Conservation (phyloP, 2,329 filamentous ascomycete genomes). For the Massarina eburnea region DNA sequence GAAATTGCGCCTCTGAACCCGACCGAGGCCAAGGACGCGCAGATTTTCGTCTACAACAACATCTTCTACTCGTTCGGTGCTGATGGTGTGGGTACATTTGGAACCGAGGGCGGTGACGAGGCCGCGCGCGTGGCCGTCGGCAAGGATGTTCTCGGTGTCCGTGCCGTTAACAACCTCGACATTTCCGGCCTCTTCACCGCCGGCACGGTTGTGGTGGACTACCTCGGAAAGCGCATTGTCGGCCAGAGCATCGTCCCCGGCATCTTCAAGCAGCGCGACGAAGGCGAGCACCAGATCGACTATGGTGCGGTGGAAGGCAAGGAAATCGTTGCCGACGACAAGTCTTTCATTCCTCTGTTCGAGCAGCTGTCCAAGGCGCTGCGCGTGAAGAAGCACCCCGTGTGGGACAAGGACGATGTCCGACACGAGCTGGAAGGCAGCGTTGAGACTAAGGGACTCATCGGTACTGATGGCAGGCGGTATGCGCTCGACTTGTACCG, state of each 20-base stretch:
- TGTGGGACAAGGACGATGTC: conserved; percentile 96
- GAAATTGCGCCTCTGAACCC: conserved; percentile 94
- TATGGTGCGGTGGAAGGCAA: conserved; percentile 98
- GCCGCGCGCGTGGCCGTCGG: conserved; percentile 93
- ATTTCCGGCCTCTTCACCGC: conserved; percentile 93
- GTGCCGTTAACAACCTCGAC: conserved; percentile 94
- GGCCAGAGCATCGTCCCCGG: conserved; percentile 97
- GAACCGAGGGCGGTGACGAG: conserved; percentile 93
- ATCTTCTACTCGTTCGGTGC: conserved; percentile 99
- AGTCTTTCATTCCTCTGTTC: conserved; percentile 81
- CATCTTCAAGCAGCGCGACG: conserved; percentile 98
- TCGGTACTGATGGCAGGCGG: conserved; percentile 94
- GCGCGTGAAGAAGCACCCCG: conserved; percentile 89
- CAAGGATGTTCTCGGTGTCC: conserved; percentile 93
- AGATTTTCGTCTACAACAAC: conserved; percentile 99
- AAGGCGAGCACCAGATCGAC: conserved; percentile 97
- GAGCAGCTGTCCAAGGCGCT: conserved; percentile 88
- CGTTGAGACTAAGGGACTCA: conserved; percentile 95
- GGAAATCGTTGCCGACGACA: conserved; percentile 88
- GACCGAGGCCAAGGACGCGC: conserved; percentile 86
- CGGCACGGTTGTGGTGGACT: conserved; percentile 94
- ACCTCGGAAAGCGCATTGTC: conserved; percentile 94
- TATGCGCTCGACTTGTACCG: conserved; percentile 98
- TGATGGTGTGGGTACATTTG: conserved; percentile 96
- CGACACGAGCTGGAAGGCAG: conserved; percentile 91